Evolutionary conservation across 176 grass and related monocot genomes (phyloP).

Genomic region (Eleusine coracana): DNA sequence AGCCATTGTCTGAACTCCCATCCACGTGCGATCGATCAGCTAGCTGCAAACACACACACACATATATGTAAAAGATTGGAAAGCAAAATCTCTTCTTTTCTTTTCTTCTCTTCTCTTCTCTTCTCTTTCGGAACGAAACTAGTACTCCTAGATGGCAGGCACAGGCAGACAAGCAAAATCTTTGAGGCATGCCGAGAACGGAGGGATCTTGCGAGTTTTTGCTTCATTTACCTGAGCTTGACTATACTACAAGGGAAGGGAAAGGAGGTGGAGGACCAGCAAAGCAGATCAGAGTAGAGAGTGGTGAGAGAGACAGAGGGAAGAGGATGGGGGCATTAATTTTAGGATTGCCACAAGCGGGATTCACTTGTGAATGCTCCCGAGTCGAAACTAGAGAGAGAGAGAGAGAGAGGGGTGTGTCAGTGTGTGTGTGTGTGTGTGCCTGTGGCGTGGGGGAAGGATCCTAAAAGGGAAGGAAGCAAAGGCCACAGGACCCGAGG

Average conservation of each 20-base stretch:
- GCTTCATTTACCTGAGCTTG: slow-evolving; percentile 9
- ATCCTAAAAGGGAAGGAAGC: neutral
- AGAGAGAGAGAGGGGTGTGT: no score
- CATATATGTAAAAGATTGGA: no score
- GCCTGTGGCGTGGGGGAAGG: no score
- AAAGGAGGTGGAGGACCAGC: neutral
- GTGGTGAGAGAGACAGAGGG: slow-evolving; percentile 2
- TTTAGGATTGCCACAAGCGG: slow-evolving; percentile 41
- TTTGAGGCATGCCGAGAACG: slow-evolving; percentile 32
- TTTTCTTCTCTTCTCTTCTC: no score
- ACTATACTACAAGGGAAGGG: neutral
- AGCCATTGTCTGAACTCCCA: slow-evolving; percentile 84
- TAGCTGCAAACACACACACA: slow-evolving; percentile 27
- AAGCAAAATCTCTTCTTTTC: no score
- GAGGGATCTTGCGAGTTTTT: slow-evolving; percentile 43
- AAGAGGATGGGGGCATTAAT: neutral
- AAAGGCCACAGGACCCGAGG: neutral
- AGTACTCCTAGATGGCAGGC: no score
- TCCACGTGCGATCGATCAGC: slow-evolving; percentile 38
- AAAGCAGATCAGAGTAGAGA: slow-evolving; percentile 14
- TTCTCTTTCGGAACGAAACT: no score
- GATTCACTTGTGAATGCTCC: neutral
- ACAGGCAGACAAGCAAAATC: slow-evolving; percentile 30
- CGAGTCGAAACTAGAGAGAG: no score
- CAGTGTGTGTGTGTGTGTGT: no score